These are phyloP conservation scores for Simplicillium aogashimaense DNA, from an alignment of 2,329 filamentous ascomycete species.

Conservation along the genomic window DNA sequence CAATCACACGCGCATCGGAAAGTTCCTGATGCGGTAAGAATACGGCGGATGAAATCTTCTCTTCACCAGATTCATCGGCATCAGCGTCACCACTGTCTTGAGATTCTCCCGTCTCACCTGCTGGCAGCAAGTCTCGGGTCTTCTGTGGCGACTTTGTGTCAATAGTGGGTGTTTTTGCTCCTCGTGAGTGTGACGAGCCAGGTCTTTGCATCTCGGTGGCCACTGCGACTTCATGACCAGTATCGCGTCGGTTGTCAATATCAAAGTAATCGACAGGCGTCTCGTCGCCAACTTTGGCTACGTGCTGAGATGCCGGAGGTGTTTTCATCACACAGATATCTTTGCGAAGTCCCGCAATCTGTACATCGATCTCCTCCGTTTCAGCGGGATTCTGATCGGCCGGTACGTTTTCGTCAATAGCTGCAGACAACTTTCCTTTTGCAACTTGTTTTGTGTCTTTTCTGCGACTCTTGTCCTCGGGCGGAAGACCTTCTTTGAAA, in stretches of 20 bases:
- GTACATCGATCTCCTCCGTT: no score
- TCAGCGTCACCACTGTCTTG: constrained; percentile 28
- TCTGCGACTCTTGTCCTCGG: constrained; percentile 44
- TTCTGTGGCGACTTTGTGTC: constrained; percentile 24
- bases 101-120: constrained; percentile 22
- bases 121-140: constrained; percentile 7
- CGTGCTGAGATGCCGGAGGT: not conserved
- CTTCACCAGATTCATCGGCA: constrained; percentile 59
- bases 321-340: not conserved
- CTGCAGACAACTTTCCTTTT: constrained; percentile 31
- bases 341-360: not conserved
- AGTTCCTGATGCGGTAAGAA: constrained; percentile 67
- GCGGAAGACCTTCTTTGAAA: constrained; percentile 56
- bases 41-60: constrained; percentile 79
- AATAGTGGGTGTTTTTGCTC: not conserved
- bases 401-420: constrained; percentile 19
- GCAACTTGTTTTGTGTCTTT: constrained; percentile 30
- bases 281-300: not conserved
- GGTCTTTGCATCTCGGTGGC: not conserved
- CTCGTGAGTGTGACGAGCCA: not conserved
- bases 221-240: not conserved
- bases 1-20: constrained; percentile 20
- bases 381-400: not conserved
- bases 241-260: not conserved
- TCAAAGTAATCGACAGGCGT: not conserved